A percentile compares a stretch with the other conserved stretches of the same genome.
These are phyloP conservation scores for Cyclaneusma minus DNA, from an alignment of 2,329 filamentous ascomycete genomes.

Conservation along the genomic window DNA sequence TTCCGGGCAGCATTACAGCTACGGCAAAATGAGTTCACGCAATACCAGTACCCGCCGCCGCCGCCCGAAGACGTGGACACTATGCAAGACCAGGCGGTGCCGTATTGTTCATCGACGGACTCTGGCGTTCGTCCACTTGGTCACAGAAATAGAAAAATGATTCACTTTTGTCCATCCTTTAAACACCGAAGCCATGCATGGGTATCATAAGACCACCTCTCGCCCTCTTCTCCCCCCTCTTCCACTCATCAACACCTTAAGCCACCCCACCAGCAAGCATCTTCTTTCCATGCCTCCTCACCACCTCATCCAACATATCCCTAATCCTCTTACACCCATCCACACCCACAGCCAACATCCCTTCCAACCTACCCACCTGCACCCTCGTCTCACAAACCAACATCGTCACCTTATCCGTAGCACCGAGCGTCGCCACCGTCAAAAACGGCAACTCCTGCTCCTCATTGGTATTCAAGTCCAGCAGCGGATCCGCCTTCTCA, in stretches of 20 bases:
- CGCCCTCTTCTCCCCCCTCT: slow-evolving; percentile 19
- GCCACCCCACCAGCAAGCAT: slow-evolving; percentile 43
- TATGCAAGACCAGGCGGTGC: no score
- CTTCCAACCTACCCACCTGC: slow-evolving; percentile 68
- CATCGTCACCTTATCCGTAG: slow-evolving; percentile 59
- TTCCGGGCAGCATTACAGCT: no score
- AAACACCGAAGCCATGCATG: slow-evolving; percentile 1
- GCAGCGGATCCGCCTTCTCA: slow-evolving; percentile 57
- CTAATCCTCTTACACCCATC: slow-evolving; percentile 84
- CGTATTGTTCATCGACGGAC: no score
- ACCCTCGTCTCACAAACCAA: slow-evolving; percentile 78
- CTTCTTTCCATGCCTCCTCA: slow-evolving; percentile 52
- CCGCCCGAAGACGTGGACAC: no score
- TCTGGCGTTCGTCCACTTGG: no score
- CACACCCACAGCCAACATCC: slow-evolving; percentile 82
- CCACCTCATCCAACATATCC: slow-evolving; percentile 64
- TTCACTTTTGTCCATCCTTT: no score
- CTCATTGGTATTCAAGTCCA: slow-evolving; percentile 67
- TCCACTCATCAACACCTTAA: slow-evolving; percentile 31
- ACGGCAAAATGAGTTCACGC: no score
- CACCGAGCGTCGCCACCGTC: slow-evolving; percentile 69
- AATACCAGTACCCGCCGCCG: no score
- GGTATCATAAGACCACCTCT: slow-evolving; percentile 16
- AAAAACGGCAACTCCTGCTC: slow-evolving; percentile 80
- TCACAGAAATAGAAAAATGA: no score